Evolutionary conservation across 495 filamentous ascomycete species (phyloP).

Genomic region (Penicillium malachiteum): DNA sequence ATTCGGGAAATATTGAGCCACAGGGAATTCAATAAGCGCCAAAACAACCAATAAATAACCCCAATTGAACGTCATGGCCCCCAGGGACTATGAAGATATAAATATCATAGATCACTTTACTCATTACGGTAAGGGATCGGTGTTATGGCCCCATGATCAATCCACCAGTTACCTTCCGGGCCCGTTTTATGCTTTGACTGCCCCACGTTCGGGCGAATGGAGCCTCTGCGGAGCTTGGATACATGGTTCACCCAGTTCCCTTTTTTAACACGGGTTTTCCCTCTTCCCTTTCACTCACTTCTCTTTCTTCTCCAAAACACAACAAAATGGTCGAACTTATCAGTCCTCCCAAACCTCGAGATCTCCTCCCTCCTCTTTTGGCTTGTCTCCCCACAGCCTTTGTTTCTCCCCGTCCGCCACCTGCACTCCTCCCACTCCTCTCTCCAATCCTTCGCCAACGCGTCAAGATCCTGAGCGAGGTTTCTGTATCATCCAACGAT

Average conservation of each 20-base stretch:
- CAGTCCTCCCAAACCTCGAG: slow-evolving; percentile 60
- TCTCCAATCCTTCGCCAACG: slow-evolving; percentile 91
- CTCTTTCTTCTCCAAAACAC: neutral
- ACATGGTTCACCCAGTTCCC: slow-evolving; percentile 3
- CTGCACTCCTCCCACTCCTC: slow-evolving; percentile 75
- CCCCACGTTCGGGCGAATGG: slow-evolving; percentile 36
- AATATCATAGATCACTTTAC: neutral
- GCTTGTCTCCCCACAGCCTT: slow-evolving; percentile 84
- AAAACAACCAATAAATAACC: neutral
- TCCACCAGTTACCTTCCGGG: neutral
- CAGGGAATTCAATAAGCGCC: too few species aligned
- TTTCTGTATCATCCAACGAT: slow-evolving; percentile 56
- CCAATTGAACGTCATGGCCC: neutral
- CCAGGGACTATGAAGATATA: neutral
- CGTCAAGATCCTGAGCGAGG: slow-evolving; percentile 68
- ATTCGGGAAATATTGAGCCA: too few species aligned
- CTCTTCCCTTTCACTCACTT: neutral
- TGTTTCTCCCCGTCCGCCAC: slow-evolving; percentile 72
- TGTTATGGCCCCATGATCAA: neutral
- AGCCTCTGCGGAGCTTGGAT: slow-evolving; percentile 8
- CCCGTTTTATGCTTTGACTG: slow-evolving; percentile 5
- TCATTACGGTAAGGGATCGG: too few species aligned
- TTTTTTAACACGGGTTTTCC: neutral
- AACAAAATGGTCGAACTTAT: slow-evolving; percentile 54
- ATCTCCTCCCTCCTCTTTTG: slow-evolving; percentile 72